Evolutionary conservation across 116 monocot genomes (phyloP).

Genomic region (Cymodocea nodosa): DNA sequence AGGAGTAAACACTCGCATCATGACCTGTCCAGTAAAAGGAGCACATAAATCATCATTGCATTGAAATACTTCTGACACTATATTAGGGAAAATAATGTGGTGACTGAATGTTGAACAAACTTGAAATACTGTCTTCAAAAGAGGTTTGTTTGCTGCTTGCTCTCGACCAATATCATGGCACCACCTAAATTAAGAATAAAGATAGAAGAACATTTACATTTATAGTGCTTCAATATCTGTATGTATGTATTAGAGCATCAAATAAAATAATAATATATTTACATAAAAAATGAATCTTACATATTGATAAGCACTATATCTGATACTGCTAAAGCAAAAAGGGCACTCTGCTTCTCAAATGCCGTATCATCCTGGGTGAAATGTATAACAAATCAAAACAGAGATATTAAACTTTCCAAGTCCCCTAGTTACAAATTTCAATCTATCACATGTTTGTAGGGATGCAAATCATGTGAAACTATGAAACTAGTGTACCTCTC

Average conservation of each 20-base stretch:
- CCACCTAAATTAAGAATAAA: slow-evolving; percentile 52
- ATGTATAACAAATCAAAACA: neutral
- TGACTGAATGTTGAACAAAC: slow-evolving; percentile 14
- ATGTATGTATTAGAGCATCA: too few species aligned
- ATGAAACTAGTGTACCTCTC: slow-evolving; percentile 45
- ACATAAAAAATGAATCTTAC: slow-evolving; percentile 29
- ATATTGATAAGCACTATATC: slow-evolving; percentile 97
- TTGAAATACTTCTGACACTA: neutral
- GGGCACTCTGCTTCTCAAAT: slow-evolving; percentile 97
- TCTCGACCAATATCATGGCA: slow-evolving; percentile 99
- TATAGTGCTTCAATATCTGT: neutral
- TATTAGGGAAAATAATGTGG: too few species aligned
- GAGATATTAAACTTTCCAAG: neutral
- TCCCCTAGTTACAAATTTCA: neutral
- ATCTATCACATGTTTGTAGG: neutral
- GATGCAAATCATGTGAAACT: neutral
- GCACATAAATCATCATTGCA: neutral
- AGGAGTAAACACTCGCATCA: slow-evolving; percentile 95
- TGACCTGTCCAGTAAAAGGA: slow-evolving; percentile 32
- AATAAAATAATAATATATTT: neutral
- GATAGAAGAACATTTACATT: neutral
- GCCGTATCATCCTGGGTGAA: slow-evolving; percentile 78
- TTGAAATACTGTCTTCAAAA: slow-evolving; percentile 98
- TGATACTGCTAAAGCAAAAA: slow-evolving; percentile 96
- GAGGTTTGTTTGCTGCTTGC: slow-evolving; percentile 98